phyloP scores from a whole-genome alignment of 306 rosid species.

The Cicer yamashitae region DNA sequence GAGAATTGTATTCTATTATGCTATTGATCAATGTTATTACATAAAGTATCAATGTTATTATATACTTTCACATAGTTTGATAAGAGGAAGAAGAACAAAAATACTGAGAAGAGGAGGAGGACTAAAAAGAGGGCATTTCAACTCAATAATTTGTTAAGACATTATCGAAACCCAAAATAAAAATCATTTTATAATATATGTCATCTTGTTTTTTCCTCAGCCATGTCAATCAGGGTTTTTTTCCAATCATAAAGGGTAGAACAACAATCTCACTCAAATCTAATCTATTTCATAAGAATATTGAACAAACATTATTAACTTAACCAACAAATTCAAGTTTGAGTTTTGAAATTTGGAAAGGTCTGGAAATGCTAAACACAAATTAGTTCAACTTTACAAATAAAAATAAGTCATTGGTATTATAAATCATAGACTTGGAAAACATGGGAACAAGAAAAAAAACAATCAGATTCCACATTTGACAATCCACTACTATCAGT shows the following conservation, averaged over 20 bases:
- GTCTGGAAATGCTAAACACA: background rate
- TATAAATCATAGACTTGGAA: constrained; percentile 19
- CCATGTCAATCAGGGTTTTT: background rate
- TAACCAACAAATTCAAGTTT: constrained; percentile 30
- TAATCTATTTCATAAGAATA: background rate
- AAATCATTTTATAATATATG: background rate
- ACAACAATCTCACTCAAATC: constrained; percentile 10
- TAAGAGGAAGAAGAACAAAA: too few species aligned
- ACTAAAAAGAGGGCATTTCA: constrained; percentile 2
- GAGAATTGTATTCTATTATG: constrained; percentile 10
- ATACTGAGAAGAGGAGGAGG: background rate
- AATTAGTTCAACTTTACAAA: constrained; percentile 6
- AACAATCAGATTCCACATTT: constrained; percentile 12
- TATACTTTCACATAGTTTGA: background rate
- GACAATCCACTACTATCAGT: background rate
- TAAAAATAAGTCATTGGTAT: constrained; percentile 1
- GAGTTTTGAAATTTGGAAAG: constrained; percentile 15
- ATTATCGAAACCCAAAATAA: background rate
- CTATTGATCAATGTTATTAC: background rate
- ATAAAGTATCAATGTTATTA: background rate
- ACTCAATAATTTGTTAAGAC: constrained; percentile 3
- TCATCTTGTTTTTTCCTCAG: background rate
- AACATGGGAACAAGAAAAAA: constrained; percentile 7
- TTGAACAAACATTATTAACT: background rate
- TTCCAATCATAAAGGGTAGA: background rate